A percentile compares a stretch with the other conserved stretches of the same genome.
These are phyloP conservation scores for Pterocarpus santalinus DNA, from an alignment of 306 rosid species.

Conservation along the genomic window DNA sequence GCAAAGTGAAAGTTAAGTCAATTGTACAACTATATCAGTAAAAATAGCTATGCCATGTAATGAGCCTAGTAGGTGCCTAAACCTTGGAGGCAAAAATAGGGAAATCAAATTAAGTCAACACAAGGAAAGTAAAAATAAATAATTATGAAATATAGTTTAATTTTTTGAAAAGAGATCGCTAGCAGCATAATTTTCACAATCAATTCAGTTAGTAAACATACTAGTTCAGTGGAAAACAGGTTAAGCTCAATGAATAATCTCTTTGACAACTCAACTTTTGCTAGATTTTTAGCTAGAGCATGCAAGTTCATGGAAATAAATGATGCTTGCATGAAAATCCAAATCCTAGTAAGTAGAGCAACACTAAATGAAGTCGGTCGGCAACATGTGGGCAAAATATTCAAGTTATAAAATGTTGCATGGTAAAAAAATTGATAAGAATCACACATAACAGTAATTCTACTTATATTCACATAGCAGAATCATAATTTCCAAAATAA, in stretches of 20 bases:
- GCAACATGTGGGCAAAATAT: no score
- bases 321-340: conserved; percentile 63
- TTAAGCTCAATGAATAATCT: conserved; percentile 84
- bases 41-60: background rate
- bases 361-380: no score
- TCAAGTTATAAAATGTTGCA: no score
- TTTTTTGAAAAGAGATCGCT: no score
- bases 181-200: no score
- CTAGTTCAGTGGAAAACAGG: conserved; percentile 72
- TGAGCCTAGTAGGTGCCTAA: background rate
- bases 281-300: conserved; percentile 73
- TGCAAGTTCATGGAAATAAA: conserved; percentile 83
- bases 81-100: background rate
- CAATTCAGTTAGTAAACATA: conserved; percentile 44
- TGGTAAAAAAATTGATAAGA: conserved; percentile 1
- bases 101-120: conserved; percentile 10
- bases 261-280: conserved; percentile 68
- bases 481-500: background rate
- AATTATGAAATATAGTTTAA: no score
- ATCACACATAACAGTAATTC: background rate
- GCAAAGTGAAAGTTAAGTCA: background rate
- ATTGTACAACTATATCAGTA: background rate
- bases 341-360: background rate
- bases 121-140: no score
- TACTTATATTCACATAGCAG: background rate